Evolutionary conservation across 139 green algal genomes (phyloP), one percentile per base, ranked within the genome.

Genomic region (Micractinium conductrix): DNA sequence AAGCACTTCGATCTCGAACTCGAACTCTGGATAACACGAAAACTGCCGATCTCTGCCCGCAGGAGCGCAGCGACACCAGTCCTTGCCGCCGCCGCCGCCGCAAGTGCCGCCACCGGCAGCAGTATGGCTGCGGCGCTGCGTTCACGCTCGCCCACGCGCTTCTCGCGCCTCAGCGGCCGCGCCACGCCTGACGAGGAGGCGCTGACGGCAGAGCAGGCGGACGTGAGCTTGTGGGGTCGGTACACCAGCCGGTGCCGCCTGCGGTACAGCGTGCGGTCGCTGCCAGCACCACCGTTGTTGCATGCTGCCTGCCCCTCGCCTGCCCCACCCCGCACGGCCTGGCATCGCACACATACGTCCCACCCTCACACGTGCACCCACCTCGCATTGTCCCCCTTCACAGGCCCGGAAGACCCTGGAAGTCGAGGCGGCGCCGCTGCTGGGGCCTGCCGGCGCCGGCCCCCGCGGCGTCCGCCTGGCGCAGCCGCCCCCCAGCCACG

Each of bases 351-450:
- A 16, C 26, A 69, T 16, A 10, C 21, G 4, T 10, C 37, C 2
- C 4, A 12, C 12, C 8, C 26, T 10, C 2, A 37, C 2, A 30
- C 60, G 2, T 69, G 26, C 17, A 38, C 17, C 71, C 9, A 28
- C 28, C 10, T 16, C 71, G 19, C 5, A 0, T 44, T 9, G 7
- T 4, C 10, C 2, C 17, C n/a, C 50, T n/a, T n/a, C 48, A 3
- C 76, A 82, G 76, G 55, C 55, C 50, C 76, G 55, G 8, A 65
- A 82, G 21, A 44, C 78, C 1, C 10, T 83, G 30, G 78, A 83
- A 33, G 42, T 83, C 0, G 78, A 83, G 78, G 38, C 5, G 4
- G 14, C 78, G n/a, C 78, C 42, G n/a, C 78, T 83, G 78, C 78
- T 83, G 78, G 42, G n/a, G 0, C 45, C 45, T 17, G 44, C 33